Conservation (phyloP, 495 filamentous ascomycete genomes). For the Antarctomyces pellizariae region DNA sequence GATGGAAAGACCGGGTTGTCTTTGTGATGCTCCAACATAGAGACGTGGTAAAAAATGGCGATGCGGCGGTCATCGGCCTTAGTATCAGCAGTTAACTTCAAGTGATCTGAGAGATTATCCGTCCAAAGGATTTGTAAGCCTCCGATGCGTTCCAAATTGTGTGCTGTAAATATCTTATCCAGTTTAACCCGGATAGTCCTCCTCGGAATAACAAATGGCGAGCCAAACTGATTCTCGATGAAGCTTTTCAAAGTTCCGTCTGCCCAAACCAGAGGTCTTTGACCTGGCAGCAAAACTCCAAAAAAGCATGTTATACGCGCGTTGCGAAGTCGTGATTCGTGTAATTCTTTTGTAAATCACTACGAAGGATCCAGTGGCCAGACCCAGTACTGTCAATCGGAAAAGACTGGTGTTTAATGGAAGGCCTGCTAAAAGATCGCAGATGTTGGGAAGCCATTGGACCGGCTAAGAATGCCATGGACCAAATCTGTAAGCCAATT, state of each 20-base stretch:
- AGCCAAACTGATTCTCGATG: constrained; percentile 2
- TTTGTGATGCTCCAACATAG: constrained; percentile 14
- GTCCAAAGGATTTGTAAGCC: constrained; percentile 21
- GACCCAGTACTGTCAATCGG: constrained; percentile 6
- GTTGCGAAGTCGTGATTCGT: too few species aligned
- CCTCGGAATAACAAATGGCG: too few species aligned
- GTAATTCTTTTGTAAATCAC: constrained; percentile 3
- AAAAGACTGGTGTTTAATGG: neutral
- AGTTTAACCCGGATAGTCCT: constrained; percentile 6
- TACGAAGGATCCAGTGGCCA: constrained; percentile 2
- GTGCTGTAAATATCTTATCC: constrained; percentile 12
- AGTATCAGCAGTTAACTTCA: constrained; percentile 16
- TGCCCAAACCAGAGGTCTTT: too few species aligned
- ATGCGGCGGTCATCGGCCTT: constrained; percentile 19
- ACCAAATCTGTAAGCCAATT: constrained; percentile 1
- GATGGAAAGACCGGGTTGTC: constrained; percentile 11
- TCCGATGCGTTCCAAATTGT: constrained; percentile 14
- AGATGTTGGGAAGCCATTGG: constrained; percentile 6
- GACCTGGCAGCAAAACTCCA: too few species aligned
- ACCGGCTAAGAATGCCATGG: constrained; percentile 2
- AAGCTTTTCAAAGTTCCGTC: constrained; percentile 5
- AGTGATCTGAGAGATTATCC: constrained; percentile 21
- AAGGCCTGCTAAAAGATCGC: neutral
- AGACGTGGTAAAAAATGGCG: constrained; percentile 20
- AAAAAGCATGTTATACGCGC: too few species aligned